Conservation (phyloP, 768 basidiomycete species). For the Filobasidium floriforme region DNA sequence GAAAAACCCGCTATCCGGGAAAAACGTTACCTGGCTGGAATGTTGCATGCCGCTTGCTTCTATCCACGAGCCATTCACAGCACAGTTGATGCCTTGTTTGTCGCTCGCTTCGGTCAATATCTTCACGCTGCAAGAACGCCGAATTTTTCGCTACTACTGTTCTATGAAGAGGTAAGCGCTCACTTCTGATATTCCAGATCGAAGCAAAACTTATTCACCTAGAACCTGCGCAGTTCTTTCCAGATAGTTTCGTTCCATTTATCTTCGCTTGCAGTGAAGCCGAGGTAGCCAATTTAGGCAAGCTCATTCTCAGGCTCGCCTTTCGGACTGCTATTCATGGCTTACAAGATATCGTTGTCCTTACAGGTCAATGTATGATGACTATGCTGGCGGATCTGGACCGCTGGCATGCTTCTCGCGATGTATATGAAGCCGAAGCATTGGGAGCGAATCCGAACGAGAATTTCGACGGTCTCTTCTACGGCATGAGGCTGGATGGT, state of each 20-base stretch:
- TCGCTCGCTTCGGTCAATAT: slow-evolving; percentile 79
- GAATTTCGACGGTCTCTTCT: slow-evolving; percentile 35
- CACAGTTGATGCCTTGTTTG: slow-evolving; percentile 92
- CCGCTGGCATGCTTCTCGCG: slow-evolving; percentile 71
- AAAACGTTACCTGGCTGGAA: slow-evolving; percentile 24
- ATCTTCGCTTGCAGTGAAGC: slow-evolving; percentile 92
- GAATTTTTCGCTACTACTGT: slow-evolving; percentile 74
- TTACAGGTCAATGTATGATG: slow-evolving; percentile 71
- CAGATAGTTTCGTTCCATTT: slow-evolving; percentile 71
- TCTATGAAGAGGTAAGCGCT: slow-evolving; percentile 66
- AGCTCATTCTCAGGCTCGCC: slow-evolving; percentile 17
- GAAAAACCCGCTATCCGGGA: slow-evolving; percentile 24
- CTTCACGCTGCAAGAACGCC: slow-evolving; percentile 82
- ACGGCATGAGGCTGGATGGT: slow-evolving; percentile 56
- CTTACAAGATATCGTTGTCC: background rate
- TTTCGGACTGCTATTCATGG: background rate
- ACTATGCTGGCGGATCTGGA: slow-evolving; percentile 69
- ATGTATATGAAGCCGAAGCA: slow-evolving; percentile 51
- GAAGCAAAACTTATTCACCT: background rate
- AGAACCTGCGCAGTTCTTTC: slow-evolving; percentile 59
- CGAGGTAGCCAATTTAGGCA: slow-evolving; percentile 90
- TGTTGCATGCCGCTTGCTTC: slow-evolving; percentile 71
- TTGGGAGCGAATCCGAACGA: slow-evolving; percentile 64
- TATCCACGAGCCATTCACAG: slow-evolving; percentile 87
- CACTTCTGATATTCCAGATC: background rate